A percentile compares a stretch with the other conserved stretches of the same genome.
These are phyloP conservation scores for Tubosaeta brunneosetosa DNA, from an alignment of 768 basidiomycete species.

Conservation along the genomic window DNA sequence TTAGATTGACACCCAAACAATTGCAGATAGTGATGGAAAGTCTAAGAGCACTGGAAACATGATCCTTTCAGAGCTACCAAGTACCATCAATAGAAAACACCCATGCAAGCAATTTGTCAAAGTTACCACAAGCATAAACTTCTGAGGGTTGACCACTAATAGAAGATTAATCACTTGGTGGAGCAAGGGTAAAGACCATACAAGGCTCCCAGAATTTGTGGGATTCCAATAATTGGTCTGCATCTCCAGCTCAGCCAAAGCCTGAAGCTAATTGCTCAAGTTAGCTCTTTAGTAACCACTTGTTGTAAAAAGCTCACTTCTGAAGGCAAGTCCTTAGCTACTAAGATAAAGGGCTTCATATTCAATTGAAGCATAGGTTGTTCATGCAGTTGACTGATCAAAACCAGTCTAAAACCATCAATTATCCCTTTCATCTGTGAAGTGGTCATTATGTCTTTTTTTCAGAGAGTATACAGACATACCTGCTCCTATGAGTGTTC, in stretches of 20 bases:
- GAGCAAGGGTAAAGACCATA: conserved; percentile 31
- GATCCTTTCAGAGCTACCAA: conserved; percentile 52
- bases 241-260: conserved; percentile 74
- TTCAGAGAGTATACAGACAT: conserved; percentile 12
- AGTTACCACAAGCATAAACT: conserved; percentile 66
- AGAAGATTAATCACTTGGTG: conserved; percentile 9
- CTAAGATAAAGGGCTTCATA: conserved; percentile 77
- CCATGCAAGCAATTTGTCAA: not conserved
- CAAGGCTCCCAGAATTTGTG: conserved; percentile 97
- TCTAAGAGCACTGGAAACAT: conserved; percentile 45
- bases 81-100: conserved; percentile 9
- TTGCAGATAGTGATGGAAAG: conserved; percentile 71
- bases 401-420: conserved; percentile 87
- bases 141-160: conserved; percentile 94
- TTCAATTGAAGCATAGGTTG: conserved; percentile 90
- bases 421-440: conserved; percentile 75
- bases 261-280: conserved; percentile 57
- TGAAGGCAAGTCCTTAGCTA: conserved; percentile 91
- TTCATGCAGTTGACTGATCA: conserved; percentile 94
- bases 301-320: conserved; percentile 47
- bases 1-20: conserved; percentile 86
- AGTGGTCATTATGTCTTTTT: conserved; percentile 1
- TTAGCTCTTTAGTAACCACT: not conserved
- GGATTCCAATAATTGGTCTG: conserved; percentile 96
- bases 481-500: conserved; percentile 63